Conservation (phyloP, 2,329 filamentous ascomycete genomes). For the Nemania diffusa region DNA sequence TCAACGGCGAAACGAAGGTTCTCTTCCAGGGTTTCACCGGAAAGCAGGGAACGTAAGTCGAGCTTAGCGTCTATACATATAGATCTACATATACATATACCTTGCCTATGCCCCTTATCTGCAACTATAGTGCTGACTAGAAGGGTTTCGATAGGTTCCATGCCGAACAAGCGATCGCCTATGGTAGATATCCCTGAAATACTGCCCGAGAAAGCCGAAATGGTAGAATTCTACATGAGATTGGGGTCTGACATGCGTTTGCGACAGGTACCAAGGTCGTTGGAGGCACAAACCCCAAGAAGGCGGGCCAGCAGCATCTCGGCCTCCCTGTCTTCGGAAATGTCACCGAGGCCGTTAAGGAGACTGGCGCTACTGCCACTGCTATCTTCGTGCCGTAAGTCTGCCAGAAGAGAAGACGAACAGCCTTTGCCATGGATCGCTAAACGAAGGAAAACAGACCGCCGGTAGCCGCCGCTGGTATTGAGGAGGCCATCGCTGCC, state of each 20-base stretch:
- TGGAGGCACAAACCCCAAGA: slow-evolving; percentile 98
- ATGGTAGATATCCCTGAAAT: slow-evolving; percentile 71
- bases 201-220: slow-evolving; percentile 4
- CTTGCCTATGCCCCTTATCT: neutral
- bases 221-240: neutral
- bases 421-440: neutral
- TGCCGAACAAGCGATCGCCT: slow-evolving; percentile 96
- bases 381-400: slow-evolving; percentile 95
- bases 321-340: slow-evolving; percentile 92
- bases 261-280: slow-evolving; percentile 89
- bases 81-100: neutral
- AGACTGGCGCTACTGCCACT: slow-evolving; percentile 89
- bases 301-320: slow-evolving; percentile 90
- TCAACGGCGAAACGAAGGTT: slow-evolving; percentile 93
- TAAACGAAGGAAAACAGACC: slow-evolving; percentile 67
- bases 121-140: slow-evolving; percentile 46
- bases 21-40: slow-evolving; percentile 98
- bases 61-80: neutral
- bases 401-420: neutral
- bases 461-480: slow-evolving; percentile 90
- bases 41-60: slow-evolving; percentile 89
- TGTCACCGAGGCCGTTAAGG: slow-evolving; percentile 87
- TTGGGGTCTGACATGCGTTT: slow-evolving; percentile 48
- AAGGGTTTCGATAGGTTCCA: slow-evolving; percentile 77
- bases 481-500: slow-evolving; percentile 93